Evolutionary conservation across 768 basidiomycete species (phyloP).

Genomic region (Rhizopogon salebrosus): DNA sequence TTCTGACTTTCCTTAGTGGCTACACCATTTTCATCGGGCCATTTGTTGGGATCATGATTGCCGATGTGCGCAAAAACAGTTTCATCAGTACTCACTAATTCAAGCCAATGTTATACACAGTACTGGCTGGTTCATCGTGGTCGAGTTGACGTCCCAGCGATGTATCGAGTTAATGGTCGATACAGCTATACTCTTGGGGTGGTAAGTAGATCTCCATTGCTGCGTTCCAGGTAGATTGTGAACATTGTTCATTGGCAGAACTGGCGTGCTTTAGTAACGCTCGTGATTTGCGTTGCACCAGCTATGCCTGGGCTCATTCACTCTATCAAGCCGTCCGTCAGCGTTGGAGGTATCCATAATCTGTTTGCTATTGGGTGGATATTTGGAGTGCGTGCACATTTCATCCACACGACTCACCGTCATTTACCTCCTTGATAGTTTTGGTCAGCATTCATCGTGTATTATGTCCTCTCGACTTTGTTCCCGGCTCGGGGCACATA

Average conservation of each 20-base stretch:
- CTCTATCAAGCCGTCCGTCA: constrained; percentile 61
- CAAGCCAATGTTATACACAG: constrained; percentile 26
- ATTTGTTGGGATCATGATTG: constrained; percentile 70
- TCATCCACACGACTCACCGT: not conserved
- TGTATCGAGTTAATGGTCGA: constrained; percentile 76
- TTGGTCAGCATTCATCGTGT: constrained; percentile 5
- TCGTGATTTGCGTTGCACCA: constrained; percentile 63
- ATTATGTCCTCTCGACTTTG: constrained; percentile 2
- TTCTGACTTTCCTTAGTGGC: constrained; percentile 74
- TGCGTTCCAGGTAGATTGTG: constrained; percentile 1
- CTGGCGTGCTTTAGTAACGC: constrained; percentile 70
- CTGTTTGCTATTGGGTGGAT: constrained; percentile 7
- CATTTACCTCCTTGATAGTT: not conserved
- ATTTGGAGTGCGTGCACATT: constrained; percentile 2
- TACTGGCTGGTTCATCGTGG: constrained; percentile 76
- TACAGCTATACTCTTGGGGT: constrained; percentile 76
- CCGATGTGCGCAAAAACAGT: constrained; percentile 36
- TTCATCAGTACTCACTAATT: not conserved
- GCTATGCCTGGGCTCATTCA: constrained; percentile 74
- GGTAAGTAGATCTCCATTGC: constrained; percentile 29
- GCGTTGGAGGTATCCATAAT: constrained; percentile 2
- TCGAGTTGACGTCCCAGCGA: constrained; percentile 74
- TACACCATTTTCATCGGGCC: constrained; percentile 87
- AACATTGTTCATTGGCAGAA: constrained; percentile 44
- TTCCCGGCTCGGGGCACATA: constrained; percentile 5